Conservation (phyloP, 768 basidiomycete species). For the Filobasidium wieringae region DNA sequence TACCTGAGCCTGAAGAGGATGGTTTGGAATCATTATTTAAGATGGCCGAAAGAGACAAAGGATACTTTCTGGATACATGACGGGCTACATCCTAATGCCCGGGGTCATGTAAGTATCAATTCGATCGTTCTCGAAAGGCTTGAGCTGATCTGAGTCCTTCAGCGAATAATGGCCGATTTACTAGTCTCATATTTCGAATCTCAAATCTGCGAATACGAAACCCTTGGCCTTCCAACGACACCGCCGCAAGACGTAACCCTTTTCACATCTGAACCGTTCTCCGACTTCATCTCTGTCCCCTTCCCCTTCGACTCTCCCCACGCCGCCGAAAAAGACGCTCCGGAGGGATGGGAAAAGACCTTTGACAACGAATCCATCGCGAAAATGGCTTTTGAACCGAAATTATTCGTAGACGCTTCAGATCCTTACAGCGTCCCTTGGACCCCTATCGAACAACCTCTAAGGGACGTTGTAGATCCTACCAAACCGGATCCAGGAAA, state of each 20-base stretch:
- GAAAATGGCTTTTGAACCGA: slow-evolving; percentile 16
- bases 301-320: slow-evolving; percentile 25
- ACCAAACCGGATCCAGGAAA: slow-evolving; percentile 19
- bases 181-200: slow-evolving; percentile 29
- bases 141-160: not conserved
- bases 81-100: slow-evolving; percentile 31
- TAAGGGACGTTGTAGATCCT: slow-evolving; percentile 30
- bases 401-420: slow-evolving; percentile 22
- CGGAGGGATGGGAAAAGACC: slow-evolving; percentile 24
- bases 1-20: slow-evolving; percentile 32
- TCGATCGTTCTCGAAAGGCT: not conserved
- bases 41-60: slow-evolving; percentile 25
- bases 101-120: slow-evolving; percentile 30
- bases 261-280: slow-evolving; percentile 16
- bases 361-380: slow-evolving; percentile 23
- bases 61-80: slow-evolving; percentile 30
- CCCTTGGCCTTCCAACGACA: slow-evolving; percentile 23
- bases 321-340: slow-evolving; percentile 23
- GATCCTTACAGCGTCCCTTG: slow-evolving; percentile 24
- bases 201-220: slow-evolving; percentile 27
- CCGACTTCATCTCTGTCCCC: slow-evolving; percentile 19
- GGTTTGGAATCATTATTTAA: slow-evolving; percentile 31
- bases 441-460: slow-evolving; percentile 25
- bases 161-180: slow-evolving; percentile 34
- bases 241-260: slow-evolving; percentile 18